Evolutionary conservation across 371 early-diverging fungal species (phyloP), one percentile per base, ranked within the genome.

Genomic region (Rhizomucor miehei): DNA sequence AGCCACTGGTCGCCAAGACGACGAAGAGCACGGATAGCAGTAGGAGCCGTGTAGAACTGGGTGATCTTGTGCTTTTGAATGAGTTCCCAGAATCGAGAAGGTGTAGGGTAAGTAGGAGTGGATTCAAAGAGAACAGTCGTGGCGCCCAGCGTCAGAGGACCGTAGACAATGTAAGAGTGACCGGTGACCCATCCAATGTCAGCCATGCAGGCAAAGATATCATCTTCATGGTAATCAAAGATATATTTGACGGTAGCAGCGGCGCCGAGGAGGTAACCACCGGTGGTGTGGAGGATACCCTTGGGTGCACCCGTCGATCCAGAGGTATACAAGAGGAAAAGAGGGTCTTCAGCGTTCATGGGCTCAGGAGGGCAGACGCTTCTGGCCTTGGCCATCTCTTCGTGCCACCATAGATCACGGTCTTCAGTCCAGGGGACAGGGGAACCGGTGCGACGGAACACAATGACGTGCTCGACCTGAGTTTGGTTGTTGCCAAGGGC

Each of bases 11-110:
- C 91, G 36, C 97, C 95, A 17, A 90, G 66, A 20, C 92, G 85
- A 51, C 92, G 86, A 41, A 99, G 79, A 0, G 96, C 93, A 51
- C 99, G 90, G 58, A 99, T 93, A 39, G 97, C 96, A 9, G 99
- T 99, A 21, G 99, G 99, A 0, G 99, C 98, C 14, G 99, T 99
- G 75, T 99, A 99, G 63, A 99, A 91, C 66, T 98, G 98, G 10
- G 98, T 98, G 62, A 99, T 79, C 66, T 84, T 89, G 82, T 93
- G 93, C 51, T 90, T 89, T 51, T 89, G 92, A 21, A 95, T 85
- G 44, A 88, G 55, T 45, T 89, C 73, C 91, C 94, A 95, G 75
- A 91, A 88, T 37, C 95, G 82, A 17, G 82, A 82, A 11, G 91
- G 84, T 49, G 82, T 82, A 23, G 95, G 96, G 64, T 89, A 93